A percentile compares a stretch with the other conserved stretches of the same genome.
These are phyloP conservation scores for Peronosclerospora sorghi DNA, from an alignment of 352 stramenopile genomes.

Conservation along the genomic window DNA sequence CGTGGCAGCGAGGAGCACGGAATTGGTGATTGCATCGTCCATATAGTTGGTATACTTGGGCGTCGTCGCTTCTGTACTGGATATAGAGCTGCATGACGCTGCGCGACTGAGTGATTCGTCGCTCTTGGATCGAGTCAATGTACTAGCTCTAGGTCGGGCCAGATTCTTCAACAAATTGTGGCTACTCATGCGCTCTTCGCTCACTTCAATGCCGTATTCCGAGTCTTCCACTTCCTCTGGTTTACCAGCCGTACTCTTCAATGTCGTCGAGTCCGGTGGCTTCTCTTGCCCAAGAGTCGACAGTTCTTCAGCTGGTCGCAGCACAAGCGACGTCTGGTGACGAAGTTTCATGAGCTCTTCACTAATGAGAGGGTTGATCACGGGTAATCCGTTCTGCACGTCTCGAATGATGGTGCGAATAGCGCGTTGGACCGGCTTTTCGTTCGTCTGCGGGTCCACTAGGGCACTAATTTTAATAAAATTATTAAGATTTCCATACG, in stretches of 20 bases:
- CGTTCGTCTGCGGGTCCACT: constrained; percentile 23
- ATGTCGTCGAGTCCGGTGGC: constrained; percentile 15
- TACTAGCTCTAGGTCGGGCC: constrained; percentile 33
- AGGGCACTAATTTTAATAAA: constrained; percentile 50
- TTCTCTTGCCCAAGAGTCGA: background rate
- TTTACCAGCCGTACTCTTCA: constrained; percentile 26
- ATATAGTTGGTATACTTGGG: constrained; percentile 71
- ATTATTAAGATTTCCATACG: constrained; percentile 85
- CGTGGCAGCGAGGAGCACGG: constrained; percentile 61
- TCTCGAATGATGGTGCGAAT: constrained; percentile 68
- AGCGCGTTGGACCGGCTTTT: constrained; percentile 41
- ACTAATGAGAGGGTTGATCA: constrained; percentile 63
- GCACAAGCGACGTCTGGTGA: constrained; percentile 33
- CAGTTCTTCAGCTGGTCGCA: constrained; percentile 15
- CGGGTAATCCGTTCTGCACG: constrained; percentile 28
- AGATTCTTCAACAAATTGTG: constrained; percentile 17
- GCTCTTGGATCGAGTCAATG: constrained; percentile 60
- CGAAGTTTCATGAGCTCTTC: constrained; percentile 57
- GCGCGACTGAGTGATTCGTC: constrained; percentile 44
- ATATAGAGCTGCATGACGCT: constrained; percentile 6
- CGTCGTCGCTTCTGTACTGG: constrained; percentile 10
- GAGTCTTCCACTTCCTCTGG: constrained; percentile 51
- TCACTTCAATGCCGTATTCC: constrained; percentile 60
- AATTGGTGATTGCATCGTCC: constrained; percentile 51
- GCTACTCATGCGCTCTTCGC: constrained; percentile 20